Evolutionary conservation across 2,329 filamentous ascomycete species (phyloP).

Genomic region (Sporothrix protearum): DNA sequence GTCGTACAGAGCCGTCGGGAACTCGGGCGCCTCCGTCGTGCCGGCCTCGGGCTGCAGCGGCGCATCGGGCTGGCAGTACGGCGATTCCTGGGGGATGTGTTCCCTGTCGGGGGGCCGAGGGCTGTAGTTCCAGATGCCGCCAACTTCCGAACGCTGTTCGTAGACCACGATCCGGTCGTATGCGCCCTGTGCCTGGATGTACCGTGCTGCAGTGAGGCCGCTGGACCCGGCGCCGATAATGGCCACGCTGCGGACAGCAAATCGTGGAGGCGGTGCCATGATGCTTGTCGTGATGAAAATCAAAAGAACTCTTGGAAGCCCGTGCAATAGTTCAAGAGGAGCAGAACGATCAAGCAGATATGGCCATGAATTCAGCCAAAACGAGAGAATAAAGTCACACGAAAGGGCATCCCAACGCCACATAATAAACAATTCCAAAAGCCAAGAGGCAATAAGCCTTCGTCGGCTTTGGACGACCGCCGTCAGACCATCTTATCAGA

Average conservation of each 20-base stretch:
- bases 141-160: constrained; percentile 73
- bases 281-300: background rate
- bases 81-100: constrained; percentile 66
- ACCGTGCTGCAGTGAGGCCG: constrained; percentile 76
- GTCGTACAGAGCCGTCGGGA: constrained; percentile 81
- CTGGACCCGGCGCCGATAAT: constrained; percentile 80
- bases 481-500: background rate
- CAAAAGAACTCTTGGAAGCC: background rate
- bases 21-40: constrained; percentile 48
- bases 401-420: background rate
- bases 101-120: constrained; percentile 45
- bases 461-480: background rate
- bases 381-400: background rate
- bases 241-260: constrained; percentile 61
- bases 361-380: background rate
- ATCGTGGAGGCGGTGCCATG: constrained; percentile 36
- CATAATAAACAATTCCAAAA: background rate
- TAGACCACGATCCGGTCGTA: constrained; percentile 73
- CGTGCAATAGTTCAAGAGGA: background rate
- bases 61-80: constrained; percentile 59
- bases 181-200: constrained; percentile 63
- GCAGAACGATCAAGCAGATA: background rate
- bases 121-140: constrained; percentile 84
- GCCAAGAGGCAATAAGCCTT: background rate
- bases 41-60: constrained; percentile 50